Conservation (phyloP, 768 basidiomycete species). For the Neoboletus magnificus region DNA sequence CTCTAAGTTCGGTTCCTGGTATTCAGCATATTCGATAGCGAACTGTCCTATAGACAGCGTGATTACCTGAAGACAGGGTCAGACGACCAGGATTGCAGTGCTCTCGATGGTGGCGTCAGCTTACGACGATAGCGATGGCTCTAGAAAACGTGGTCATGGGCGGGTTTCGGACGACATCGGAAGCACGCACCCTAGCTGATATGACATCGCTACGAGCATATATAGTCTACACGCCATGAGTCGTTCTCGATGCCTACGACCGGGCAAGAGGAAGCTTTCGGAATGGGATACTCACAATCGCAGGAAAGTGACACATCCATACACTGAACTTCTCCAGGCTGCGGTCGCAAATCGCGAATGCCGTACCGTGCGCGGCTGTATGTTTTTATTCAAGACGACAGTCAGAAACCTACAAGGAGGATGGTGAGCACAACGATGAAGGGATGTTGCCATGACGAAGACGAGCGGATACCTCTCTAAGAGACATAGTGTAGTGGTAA, state of each 20-base stretch:
- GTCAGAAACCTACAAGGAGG: slow-evolving; percentile 43
- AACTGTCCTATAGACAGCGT: slow-evolving; percentile 59
- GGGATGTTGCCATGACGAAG: background rate
- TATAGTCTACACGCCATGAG: slow-evolving; percentile 45
- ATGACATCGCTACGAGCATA: slow-evolving; percentile 73
- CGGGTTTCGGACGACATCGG: background rate
- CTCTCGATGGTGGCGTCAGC: background rate
- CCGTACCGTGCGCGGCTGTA: slow-evolving; percentile 41
- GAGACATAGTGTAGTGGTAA: slow-evolving; percentile 49
- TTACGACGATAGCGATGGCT: slow-evolving; percentile 26
- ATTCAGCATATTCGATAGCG: slow-evolving; percentile 39
- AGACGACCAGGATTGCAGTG: background rate
- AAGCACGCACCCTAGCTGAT: slow-evolving; percentile 58
- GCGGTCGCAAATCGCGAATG: slow-evolving; percentile 45
- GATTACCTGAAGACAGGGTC: slow-evolving; percentile 41
- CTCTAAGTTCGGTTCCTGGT: slow-evolving; percentile 15
- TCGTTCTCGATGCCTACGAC: background rate
- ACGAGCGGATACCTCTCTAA: slow-evolving; percentile 49
- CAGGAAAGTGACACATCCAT: slow-evolving; percentile 54
- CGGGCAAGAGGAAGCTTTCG: background rate
- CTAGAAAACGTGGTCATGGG: slow-evolving; percentile 14
- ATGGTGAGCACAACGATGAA: background rate
- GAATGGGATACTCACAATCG: slow-evolving; percentile 49
- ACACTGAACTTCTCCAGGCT: slow-evolving; percentile 52
- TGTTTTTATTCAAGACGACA: slow-evolving; percentile 45